These are phyloP conservation scores for Artomyces pyxidatus DNA, from an alignment of 768 basidiomycete genomes.

Conservation along the genomic window DNA sequence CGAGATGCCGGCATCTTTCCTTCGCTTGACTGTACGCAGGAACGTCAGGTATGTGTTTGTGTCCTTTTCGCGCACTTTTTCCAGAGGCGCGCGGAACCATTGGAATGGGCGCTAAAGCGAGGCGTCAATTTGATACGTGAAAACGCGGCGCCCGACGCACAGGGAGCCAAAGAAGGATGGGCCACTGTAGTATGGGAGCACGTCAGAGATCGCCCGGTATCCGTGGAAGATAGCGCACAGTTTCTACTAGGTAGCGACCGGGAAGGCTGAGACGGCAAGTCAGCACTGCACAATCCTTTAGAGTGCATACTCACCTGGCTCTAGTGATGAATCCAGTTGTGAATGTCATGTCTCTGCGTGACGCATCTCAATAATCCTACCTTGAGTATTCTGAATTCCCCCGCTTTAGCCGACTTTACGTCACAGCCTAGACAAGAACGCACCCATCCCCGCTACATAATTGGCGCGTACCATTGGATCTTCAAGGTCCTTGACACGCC, in stretches of 20 bases:
- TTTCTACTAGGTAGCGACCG: background rate
- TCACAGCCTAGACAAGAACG: background rate
- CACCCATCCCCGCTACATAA: background rate
- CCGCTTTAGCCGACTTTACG: background rate
- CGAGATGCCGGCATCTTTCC: background rate
- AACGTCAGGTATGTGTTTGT: background rate
- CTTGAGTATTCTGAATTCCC: background rate
- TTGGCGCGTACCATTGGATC: constrained; percentile 5
- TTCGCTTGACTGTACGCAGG: background rate
- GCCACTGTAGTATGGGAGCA: background rate
- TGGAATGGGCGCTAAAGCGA: constrained; percentile 2
- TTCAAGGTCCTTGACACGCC: constrained; percentile 3
- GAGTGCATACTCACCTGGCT: background rate
- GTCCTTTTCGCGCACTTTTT: background rate
- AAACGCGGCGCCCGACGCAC: background rate
- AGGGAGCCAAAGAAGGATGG: constrained; percentile 7
- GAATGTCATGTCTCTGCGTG: background rate
- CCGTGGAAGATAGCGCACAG: background rate
- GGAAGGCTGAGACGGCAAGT: background rate
- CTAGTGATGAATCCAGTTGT: too few species aligned
- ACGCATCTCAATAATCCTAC: background rate
- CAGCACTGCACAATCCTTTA: background rate
- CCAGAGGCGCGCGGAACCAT: constrained; percentile 9
- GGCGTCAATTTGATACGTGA: background rate
- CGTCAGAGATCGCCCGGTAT: background rate